Evolutionary conservation across 2,329 filamentous ascomycete genomes (phyloP).

Genomic region (Ascocoryne sarcoides): DNA sequence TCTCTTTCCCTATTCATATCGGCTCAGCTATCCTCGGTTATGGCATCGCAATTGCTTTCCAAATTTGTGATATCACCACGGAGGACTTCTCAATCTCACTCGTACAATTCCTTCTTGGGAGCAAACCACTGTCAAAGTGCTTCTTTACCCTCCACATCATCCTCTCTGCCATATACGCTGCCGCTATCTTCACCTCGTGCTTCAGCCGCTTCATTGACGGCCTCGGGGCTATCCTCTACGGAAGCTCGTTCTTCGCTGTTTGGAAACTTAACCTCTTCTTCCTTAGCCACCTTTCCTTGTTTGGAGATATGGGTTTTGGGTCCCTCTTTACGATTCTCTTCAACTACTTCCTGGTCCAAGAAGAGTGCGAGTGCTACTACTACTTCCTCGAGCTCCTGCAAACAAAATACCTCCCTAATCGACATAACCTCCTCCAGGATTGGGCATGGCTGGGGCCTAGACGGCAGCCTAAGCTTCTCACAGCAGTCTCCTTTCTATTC

Average conservation of each 20-base stretch:
- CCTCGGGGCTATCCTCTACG: background rate
- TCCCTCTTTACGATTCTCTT: constrained; percentile 5
- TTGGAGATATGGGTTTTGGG: constrained; percentile 7
- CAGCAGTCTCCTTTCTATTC: too few relatives aligned
- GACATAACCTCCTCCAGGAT: too few relatives aligned
- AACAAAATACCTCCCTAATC: too few relatives aligned
- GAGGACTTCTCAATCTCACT: background rate
- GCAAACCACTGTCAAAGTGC: background rate
- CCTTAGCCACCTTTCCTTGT: background rate
- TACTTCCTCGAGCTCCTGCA: too few relatives aligned
- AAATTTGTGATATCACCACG: constrained; percentile 11
- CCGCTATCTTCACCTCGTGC: background rate
- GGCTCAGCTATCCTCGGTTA: constrained; percentile 10
- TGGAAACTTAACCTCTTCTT: background rate
- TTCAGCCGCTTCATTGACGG: background rate
- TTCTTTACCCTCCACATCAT: background rate
- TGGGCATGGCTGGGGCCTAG: too few relatives aligned
- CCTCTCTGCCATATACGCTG: constrained; percentile 2
- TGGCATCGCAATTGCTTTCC: constrained; percentile 15
- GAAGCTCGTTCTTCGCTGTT: background rate
- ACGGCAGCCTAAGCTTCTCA: too few relatives aligned
- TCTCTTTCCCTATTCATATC: constrained; percentile 10
- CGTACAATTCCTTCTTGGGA: background rate
- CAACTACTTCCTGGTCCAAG: background rate
- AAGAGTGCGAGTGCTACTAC: too few relatives aligned